phyloP scores from a whole-genome alignment of 768 basidiomycete species.

The Tricholoma bakamatsutake region DNA sequence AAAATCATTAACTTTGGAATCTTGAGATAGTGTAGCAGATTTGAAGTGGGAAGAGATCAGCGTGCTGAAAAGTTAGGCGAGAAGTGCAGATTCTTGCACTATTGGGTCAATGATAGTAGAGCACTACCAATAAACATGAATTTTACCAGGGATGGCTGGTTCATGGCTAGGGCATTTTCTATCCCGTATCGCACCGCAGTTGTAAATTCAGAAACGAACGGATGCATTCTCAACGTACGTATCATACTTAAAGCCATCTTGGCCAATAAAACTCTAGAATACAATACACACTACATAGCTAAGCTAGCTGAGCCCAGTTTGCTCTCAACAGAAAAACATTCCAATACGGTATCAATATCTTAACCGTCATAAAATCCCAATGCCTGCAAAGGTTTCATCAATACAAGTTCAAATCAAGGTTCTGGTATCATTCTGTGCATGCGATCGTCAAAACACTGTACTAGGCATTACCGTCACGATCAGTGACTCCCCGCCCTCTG shows the following conservation, averaged over 20 bases:
- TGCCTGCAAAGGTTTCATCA: not conserved
- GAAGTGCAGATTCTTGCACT: too few species aligned
- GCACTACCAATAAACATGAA: too few species aligned
- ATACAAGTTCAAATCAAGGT: not conserved
- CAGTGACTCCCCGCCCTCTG: slow-evolving; percentile 7
- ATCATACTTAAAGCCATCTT: not conserved
- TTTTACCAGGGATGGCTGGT: too few species aligned
- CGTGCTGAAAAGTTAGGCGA: too few species aligned
- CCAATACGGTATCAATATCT: not conserved
- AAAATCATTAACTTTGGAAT: too few species aligned
- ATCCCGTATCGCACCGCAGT: too few species aligned
- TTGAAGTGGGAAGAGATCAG: too few species aligned
- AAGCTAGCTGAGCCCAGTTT: not conserved
- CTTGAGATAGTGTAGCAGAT: too few species aligned
- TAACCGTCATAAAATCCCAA: not conserved
- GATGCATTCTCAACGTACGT: too few species aligned
- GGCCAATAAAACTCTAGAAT: not conserved
- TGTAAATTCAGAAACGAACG: too few species aligned
- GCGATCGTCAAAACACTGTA: not conserved
- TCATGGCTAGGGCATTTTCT: too few species aligned
- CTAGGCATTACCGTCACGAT: not conserved
- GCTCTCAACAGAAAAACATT: not conserved
- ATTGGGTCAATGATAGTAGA: too few species aligned
- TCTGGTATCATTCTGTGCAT: not conserved
- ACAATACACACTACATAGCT: not conserved